Evolutionary conservation across 306 rosid genomes (phyloP).

Genomic region (Glycine tomentella): DNA sequence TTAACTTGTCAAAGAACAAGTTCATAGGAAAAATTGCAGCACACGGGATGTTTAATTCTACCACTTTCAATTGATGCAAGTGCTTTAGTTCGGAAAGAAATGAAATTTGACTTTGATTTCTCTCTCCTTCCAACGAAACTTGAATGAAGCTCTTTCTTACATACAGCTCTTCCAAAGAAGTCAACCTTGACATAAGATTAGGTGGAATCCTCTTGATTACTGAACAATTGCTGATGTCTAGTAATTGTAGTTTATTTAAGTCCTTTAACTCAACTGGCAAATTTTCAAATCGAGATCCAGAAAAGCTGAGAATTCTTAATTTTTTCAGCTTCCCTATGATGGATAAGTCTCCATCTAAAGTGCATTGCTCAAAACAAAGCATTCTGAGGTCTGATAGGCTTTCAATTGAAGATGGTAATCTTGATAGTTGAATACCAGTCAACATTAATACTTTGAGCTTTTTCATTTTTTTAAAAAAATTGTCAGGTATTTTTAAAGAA

Average conservation of each 20-base stretch:
- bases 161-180: slow-evolving; percentile 11
- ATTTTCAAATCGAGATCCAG: neutral
- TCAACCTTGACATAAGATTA: neutral
- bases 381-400: neutral
- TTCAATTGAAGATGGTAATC: neutral
- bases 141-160: neutral
- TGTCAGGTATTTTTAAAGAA: neutral
- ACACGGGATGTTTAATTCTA: neutral
- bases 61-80: slow-evolving; percentile 7
- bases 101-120: neutral
- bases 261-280: neutral
- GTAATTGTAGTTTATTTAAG: neutral
- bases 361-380: slow-evolving; percentile 23
- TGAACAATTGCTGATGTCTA: slow-evolving; percentile 18
- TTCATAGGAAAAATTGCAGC: neutral
- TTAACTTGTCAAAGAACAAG: slow-evolving; percentile 7
- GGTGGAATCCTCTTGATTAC: neutral
- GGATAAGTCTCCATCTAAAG: neutral
- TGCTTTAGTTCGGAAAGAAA: neutral
- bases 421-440: neutral
- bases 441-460: slow-evolving; percentile 1
- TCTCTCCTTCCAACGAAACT: neutral
- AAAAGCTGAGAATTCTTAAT: slow-evolving; percentile 25
- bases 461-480: neutral
- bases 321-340: neutral